A percentile compares a stretch with the other conserved stretches of the same genome.
phyloP scores from a whole-genome alignment of 805 yeast species.

The Lachancea sp. region DNA sequence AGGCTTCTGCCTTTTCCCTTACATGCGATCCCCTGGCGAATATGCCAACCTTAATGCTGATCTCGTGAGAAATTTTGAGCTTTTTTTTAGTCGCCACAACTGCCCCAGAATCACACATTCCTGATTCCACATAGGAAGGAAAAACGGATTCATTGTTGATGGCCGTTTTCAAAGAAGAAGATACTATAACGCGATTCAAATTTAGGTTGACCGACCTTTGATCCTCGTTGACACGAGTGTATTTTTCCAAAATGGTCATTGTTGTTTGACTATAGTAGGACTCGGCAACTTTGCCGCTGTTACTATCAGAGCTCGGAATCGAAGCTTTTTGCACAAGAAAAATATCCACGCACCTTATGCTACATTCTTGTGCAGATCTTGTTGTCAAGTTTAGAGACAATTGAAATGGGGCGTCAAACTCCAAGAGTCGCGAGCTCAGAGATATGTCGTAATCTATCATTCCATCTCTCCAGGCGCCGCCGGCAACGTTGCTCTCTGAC shows the following conservation, averaged over 20 bases:
- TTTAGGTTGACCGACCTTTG: no score
- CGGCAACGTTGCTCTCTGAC: slow-evolving; percentile 3
- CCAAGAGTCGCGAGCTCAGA: slow-evolving; percentile 9
- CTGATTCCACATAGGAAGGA: slow-evolving; percentile 5
- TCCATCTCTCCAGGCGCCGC: slow-evolving; percentile 5
- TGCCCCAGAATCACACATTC: neutral
- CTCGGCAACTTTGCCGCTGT: neutral
- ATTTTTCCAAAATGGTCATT: no score
- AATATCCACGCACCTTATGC: slow-evolving; percentile 1
- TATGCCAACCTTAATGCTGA: slow-evolving; percentile 1
- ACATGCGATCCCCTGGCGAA: neutral
- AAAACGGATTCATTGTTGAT: neutral
- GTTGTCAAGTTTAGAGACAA: slow-evolving; percentile 5
- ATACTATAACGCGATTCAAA: no score
- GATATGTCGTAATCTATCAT: slow-evolving; percentile 7
- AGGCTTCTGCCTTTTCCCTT: neutral
- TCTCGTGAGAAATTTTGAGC: slow-evolving; percentile 7
- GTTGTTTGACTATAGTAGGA: no score
- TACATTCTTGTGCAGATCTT: no score
- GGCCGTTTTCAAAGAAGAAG: no score
- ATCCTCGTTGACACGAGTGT: no score
- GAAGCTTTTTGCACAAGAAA: slow-evolving; percentile 5
- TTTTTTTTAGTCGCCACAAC: neutral
- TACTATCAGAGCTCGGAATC: slow-evolving; percentile 8
- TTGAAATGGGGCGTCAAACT: slow-evolving; percentile 9